Base-by-base conservation (phyloP, 345 rosid genomes). In the Hypericum perforatum region DNA sequence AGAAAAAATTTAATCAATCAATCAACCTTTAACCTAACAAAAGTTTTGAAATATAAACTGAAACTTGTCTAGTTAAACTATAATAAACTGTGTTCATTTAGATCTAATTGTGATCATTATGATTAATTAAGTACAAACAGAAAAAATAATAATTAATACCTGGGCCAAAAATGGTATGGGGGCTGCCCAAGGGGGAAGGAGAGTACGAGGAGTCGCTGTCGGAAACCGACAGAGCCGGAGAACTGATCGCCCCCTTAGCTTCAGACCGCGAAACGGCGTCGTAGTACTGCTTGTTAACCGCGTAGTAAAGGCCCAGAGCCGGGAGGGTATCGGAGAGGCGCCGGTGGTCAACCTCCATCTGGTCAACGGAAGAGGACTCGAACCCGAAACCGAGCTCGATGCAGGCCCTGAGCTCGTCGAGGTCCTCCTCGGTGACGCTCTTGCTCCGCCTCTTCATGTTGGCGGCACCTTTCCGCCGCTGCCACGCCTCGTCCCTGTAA, bases 381-480 rank as follows among this genome's bases (percentile, higher is more conserved):
- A 91, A 82, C 10, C 96, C 90, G 61, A 91, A 91, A 4, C 95
- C 98, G 39, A 91, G 68, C 32, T 91, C 96, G 38, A 87, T 59
- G 62, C 95, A 87, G 0, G 79, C 98, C 67, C 87, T 91, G 47
- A 91, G 98, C 62, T 91, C 96, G 58, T 85, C 96, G 13, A 91
- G 77, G 54, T 91, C 98, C 29, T 87, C 98, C 16, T 85, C 96
- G 0, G 95, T 87, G 39, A 87, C 81, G 80, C 95, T 91, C 74
- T 81, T 91, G 58, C 82, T 81, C 2, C 78, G 65, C 60, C 61
- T 61, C 41, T 62, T 72, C 63, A 65, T 76, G 42, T 59, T 53
- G 54, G 54, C 73, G 5, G 54, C 73, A 5, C 82, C 84, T 16
- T 82, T 86, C 52, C 95, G 80, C 61, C 78, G 67, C 7, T 70